Base-by-base conservation (phyloP, 2,329 filamentous ascomycete genomes). In the Venturia asperata region DNA sequence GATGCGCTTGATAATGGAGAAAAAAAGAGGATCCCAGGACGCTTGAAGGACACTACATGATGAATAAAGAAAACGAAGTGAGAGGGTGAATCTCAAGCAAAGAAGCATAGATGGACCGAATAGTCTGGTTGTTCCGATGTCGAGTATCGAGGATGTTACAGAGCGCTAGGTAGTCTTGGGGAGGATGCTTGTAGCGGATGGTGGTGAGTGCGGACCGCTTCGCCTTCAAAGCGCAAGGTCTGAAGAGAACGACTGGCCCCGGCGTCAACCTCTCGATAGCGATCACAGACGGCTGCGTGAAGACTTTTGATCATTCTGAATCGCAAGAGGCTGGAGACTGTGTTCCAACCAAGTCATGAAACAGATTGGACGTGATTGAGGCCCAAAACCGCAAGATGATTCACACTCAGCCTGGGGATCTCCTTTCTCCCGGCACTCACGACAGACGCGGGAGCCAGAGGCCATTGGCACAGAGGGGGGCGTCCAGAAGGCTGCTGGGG, bases 221-320 rank as follows among this genome's bases (percentile, higher is more conserved):
- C 52, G 52, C 52, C 52, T 37, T 15, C 49, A 58, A 58, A 58
- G 52, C 27, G 13, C 19, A n/a, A 56, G 9, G 30, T 15, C 19
- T 58, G 52, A 58, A 37, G 30, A 58, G 52, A 58, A 58, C 52
- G 52, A n/a, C 10, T 58, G 30, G 27, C 52, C 49, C 52, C 34
- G 30, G 30, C 52, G 30, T 37, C 7, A 34, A n/a, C 47, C 9
- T 58, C 52, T 37, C 19, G 30, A 37, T 4, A 9, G 17, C 9
- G 52, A 15, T 58, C 52, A 37, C 9, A n/a, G 9, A 15, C 1
- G 15, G 30, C 7, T 17, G 7, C 52, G 7, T 58, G 19, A 37
- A 15, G 10, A 55, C 49, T 17, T 55, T 2, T 1, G 15, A 7
- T 55, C 4, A 17, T 37, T n/a, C 7, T 56, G 52, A 34, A 15